A percentile compares a stretch with the other conserved stretches of the same genome.
phyloP scores from a whole-genome alignment of 805 yeast species.

The Candida dendrica region DNA sequence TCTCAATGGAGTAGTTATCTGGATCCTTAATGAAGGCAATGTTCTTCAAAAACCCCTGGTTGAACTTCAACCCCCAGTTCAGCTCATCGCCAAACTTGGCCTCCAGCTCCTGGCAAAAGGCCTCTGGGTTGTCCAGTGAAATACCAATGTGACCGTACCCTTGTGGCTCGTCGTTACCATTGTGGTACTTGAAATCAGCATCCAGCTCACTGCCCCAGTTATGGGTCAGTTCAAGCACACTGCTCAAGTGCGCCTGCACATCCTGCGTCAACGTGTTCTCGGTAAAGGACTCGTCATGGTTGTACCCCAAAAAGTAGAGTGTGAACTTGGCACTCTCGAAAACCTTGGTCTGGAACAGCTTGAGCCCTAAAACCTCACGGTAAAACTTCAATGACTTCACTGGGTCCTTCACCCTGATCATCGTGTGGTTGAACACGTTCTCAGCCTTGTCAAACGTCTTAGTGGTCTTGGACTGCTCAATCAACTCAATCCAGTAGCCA shows the following conservation, averaged over 20 bases:
- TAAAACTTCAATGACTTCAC: conserved; percentile 70
- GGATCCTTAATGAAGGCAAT: conserved; percentile 82
- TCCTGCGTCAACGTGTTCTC: conserved; percentile 28
- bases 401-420: conserved; percentile 91
- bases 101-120: conserved; percentile 44
- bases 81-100: conserved; percentile 40
- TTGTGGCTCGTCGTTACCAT: conserved; percentile 69
- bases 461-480: conserved; percentile 44
- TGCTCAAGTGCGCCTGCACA: conserved; percentile 43
- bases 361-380: conserved; percentile 74
- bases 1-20: conserved; percentile 82
- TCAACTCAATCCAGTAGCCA: conserved; percentile 93
- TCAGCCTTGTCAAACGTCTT: conserved; percentile 29
- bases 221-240: conserved; percentile 83
- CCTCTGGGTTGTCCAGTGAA: conserved; percentile 54
- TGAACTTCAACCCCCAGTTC: conserved; percentile 52
- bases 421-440: conserved; percentile 73
- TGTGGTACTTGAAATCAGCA: conserved; percentile 67
- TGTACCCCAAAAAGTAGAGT: conserved; percentile 78
- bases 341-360: conserved; percentile 48
- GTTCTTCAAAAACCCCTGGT: conserved; percentile 47
- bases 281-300: conserved; percentile 36
- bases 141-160: conserved; percentile 89
- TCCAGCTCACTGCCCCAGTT: conserved; percentile 94
- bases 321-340: conserved; percentile 72